phyloP scores from a whole-genome alignment of 2,329 filamentous ascomycete genomes.

The Magnaporthiopsis incrustans region DNA sequence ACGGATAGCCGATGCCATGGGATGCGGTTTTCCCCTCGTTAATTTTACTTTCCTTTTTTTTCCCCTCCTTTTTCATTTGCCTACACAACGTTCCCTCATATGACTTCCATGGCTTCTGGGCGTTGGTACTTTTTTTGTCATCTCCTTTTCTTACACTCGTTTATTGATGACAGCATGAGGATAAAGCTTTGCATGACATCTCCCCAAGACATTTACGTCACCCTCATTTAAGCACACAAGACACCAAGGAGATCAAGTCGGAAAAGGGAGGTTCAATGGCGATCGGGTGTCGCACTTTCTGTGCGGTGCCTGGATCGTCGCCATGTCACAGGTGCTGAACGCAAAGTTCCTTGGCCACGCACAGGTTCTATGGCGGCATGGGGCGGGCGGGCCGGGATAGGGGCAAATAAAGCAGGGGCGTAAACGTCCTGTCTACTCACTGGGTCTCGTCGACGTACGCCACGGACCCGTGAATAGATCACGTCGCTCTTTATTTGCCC shows the following conservation, averaged over 20 bases:
- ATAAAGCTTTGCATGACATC: conserved; percentile 13
- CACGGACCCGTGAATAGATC: not conserved
- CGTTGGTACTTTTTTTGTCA: not conserved
- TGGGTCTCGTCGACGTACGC: not conserved
- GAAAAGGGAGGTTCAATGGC: not conserved
- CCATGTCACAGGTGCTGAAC: not conserved
- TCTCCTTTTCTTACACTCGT: conserved; percentile 10
- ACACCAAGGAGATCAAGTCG: conserved; percentile 1
- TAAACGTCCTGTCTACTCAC: not conserved
- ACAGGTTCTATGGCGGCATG: not conserved
- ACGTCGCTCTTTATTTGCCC: not conserved
- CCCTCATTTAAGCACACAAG: conserved; percentile 8
- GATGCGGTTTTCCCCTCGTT: not conserved
- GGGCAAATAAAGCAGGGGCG: not conserved
- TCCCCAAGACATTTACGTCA: conserved; percentile 1
- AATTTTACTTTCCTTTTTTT: not conserved
- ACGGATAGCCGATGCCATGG: conserved; percentile 3
- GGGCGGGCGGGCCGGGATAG: not conserved
- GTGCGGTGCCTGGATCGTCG: not conserved
- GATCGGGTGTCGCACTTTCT: not conserved
- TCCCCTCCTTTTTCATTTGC: too few species aligned
- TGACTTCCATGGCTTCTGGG: conserved; percentile 15
- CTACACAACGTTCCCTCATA: not conserved
- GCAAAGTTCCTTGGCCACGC: not conserved
- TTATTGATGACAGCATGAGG: conserved; percentile 21